Evolutionary conservation across 108 stramenopile genomes (phyloP).

Genomic region (Aurantiochytrium sp.): DNA sequence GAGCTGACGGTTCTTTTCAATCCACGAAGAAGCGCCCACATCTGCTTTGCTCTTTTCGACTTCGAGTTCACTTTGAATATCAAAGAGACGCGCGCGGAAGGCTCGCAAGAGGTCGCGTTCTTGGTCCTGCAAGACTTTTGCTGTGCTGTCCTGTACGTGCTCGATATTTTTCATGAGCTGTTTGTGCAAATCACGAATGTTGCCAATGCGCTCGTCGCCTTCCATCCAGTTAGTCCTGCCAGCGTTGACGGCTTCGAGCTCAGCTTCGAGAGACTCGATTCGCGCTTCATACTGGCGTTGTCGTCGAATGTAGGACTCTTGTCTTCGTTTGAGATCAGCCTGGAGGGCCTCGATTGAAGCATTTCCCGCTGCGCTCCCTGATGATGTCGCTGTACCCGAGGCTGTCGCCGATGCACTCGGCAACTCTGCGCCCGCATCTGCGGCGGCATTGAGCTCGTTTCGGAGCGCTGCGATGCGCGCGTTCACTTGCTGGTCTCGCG

Average conservation of each 20-base stretch:
- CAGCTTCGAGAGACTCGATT: conserved; percentile 48
- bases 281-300: conserved; percentile 45
- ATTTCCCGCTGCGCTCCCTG: not conserved
- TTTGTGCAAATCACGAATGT: not conserved
- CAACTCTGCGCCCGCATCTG: not conserved
- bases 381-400: not conserved
- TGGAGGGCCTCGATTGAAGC: not conserved
- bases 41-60: conserved; percentile 45
- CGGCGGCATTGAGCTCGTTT: not conserved
- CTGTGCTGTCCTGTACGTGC: conserved; percentile 49
- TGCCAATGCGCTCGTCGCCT: conserved; percentile 22
- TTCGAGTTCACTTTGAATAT: conserved; percentile 60
- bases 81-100: conserved; percentile 54
- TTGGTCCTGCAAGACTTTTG: conserved; percentile 56
- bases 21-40: conserved; percentile 46
- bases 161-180: conserved; percentile 40
- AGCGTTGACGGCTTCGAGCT: conserved; percentile 27
- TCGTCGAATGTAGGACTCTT: conserved; percentile 43
- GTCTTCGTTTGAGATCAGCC: conserved; percentile 29
- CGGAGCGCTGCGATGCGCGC: not conserved
- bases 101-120: conserved; percentile 52
- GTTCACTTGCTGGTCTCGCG: not conserved
- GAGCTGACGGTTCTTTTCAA: conserved; percentile 42
- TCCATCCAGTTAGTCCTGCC: not conserved
- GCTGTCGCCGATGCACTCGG: no score